Evolutionary conservation across 306 rosid genomes (phyloP).

Genomic region (Carpinus viminea): DNA sequence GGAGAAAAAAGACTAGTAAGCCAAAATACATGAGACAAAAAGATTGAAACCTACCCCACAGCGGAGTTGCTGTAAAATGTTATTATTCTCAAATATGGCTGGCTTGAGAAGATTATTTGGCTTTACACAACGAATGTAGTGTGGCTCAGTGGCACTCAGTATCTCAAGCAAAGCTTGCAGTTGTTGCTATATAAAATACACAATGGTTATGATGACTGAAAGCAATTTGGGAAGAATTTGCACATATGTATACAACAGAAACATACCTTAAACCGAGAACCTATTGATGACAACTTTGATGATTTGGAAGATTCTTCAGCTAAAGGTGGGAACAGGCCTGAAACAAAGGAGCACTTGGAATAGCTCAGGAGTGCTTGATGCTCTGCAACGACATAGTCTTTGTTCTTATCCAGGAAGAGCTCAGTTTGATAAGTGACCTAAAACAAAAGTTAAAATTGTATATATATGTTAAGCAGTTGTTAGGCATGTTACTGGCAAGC

Average conservation of each 20-base stretch:
- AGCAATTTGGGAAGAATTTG: constrained; percentile 7
- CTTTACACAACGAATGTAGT: constrained; percentile 91
- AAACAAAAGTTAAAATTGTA: constrained; percentile 15
- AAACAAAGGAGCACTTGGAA: constrained; percentile 79
- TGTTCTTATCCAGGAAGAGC: constrained; percentile 89
- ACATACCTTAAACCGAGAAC: constrained; percentile 77
- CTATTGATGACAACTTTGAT: constrained; percentile 90
- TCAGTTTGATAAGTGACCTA: constrained; percentile 98
- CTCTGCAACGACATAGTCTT: constrained; percentile 95
- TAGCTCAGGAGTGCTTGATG: constrained; percentile 80
- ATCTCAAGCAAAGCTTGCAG: constrained; percentile 94
- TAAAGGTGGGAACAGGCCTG: constrained; percentile 81
- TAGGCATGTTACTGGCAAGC: constrained; percentile 8
- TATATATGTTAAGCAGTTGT: not conserved
- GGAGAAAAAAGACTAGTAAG: constrained; percentile 9
- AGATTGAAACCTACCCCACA: constrained; percentile 73
- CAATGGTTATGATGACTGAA: constrained; percentile 17
- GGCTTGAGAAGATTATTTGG: constrained; percentile 93
- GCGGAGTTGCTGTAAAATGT: constrained; percentile 83
- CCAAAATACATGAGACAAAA: constrained; percentile 20
- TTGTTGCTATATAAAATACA: constrained; percentile 63
- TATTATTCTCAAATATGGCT: constrained; percentile 73
- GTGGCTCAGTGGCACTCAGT: constrained; percentile 90
- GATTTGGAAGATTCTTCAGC: constrained; percentile 87
- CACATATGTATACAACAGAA: constrained; percentile 18